Evolutionary conservation across 2,329 filamentous ascomycete genomes (phyloP).

Genomic region (Pseudopyrenochaeta lycopersici): DNA sequence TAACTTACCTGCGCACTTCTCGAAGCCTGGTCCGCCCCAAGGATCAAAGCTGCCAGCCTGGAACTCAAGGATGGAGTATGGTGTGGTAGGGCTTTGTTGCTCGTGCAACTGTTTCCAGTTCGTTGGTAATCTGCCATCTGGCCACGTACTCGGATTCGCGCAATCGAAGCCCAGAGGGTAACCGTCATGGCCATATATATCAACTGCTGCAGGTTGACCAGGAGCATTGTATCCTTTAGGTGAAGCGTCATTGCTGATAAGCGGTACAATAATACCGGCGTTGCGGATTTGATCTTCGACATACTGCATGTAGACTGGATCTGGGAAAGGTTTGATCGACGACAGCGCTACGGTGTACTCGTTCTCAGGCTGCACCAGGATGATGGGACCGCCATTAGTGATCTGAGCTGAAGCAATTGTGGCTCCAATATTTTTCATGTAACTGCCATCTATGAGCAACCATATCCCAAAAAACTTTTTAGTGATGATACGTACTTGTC

Average conservation of each 20-base stretch:
- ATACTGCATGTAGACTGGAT: conserved; percentile 74
- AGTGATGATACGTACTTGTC: conserved; percentile 61
- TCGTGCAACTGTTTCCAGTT: conserved; percentile 64
- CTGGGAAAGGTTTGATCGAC: conserved; percentile 66
- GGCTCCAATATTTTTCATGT: conserved; percentile 68
- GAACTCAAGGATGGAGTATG: conserved; percentile 73
- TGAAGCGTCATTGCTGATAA: conserved; percentile 78
- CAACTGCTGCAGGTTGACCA: conserved; percentile 64
- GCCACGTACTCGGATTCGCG: conserved; percentile 70
- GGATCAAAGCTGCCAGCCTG: conserved; percentile 78
- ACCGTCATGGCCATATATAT: conserved; percentile 73
- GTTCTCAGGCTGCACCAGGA: conserved; percentile 83
- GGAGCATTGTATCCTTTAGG: conserved; percentile 70
- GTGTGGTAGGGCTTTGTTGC: conserved; percentile 70
- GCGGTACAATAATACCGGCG: conserved; percentile 75
- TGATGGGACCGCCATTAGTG: conserved; percentile 81
- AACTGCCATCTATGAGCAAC: conserved; percentile 51
- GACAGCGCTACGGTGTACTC: conserved; percentile 70
- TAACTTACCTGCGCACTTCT: conserved; percentile 63
- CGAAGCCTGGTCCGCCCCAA: conserved; percentile 77
- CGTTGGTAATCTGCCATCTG: conserved; percentile 64
- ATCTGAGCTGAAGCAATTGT: conserved; percentile 80
- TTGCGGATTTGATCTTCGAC: conserved; percentile 73
- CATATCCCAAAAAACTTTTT: background rate
- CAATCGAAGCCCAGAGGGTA: conserved; percentile 59